Percentiles rank a stretch among this genome's conserved stretches.
Evolutionary conservation across 148 eudicot genomes (phyloP).

Genomic region (Arbutus unedo): DNA sequence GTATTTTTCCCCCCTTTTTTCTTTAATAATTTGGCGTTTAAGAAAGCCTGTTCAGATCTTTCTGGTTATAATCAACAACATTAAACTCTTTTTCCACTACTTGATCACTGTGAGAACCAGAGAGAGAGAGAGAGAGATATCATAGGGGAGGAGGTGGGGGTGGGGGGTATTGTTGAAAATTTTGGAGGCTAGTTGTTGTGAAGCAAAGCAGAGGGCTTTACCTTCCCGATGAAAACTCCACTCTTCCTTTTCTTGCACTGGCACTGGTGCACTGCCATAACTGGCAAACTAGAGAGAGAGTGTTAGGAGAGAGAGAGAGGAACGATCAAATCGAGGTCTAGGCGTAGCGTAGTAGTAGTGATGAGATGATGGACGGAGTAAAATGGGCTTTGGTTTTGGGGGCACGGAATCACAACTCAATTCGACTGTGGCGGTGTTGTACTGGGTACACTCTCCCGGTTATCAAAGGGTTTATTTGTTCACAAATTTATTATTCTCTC

Average conservation of each 20-base stretch:
- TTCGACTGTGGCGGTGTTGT: conserved; percentile 4
- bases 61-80: conserved; percentile 8
- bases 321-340: conserved; percentile 49
- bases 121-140: conserved; percentile 14
- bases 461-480: conserved; percentile 7
- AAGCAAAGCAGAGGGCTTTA: conserved; percentile 17
- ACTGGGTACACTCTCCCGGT: conserved; percentile 5
- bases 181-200: not conserved
- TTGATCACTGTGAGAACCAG: conserved; percentile 5
- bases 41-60: conserved; percentile 19
- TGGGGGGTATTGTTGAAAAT: not conserved
- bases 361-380: not conserved
- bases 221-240: conserved; percentile 68
- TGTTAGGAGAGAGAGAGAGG: conserved; percentile 16
- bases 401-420: conserved; percentile 23
- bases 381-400: conserved; percentile 11
- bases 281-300: conserved; percentile 33
- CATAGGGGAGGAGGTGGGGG: not conserved
- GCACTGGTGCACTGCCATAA: conserved; percentile 50
- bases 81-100: not conserved
- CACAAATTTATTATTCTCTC: conserved; percentile 22
- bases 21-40: not conserved
- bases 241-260: conserved; percentile 43
- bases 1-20: not conserved
- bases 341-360: conserved; percentile 18